A percentile compares a stretch with the other conserved stretches of the same genome.
Evolutionary conservation across 441 rosid genomes (phyloP).

Genomic region (Aleurites moluccanus): DNA sequence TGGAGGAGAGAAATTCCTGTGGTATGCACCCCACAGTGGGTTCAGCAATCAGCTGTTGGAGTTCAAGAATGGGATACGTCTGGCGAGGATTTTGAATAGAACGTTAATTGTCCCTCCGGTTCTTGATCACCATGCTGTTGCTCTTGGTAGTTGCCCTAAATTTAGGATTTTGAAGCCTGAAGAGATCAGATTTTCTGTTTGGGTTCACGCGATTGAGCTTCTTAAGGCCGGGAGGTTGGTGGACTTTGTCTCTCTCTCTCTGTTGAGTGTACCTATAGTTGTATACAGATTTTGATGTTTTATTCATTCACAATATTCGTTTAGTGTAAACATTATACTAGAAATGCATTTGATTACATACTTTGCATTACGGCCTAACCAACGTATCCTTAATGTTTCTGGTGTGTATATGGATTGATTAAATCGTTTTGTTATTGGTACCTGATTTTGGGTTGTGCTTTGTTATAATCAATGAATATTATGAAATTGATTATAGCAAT

Average conservation of each 20-base stretch:
- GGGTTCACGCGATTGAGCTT: slow-evolving; percentile 69
- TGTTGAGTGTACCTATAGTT: no score
- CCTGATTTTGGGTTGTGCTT: not conserved
- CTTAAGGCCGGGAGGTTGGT: slow-evolving; percentile 57
- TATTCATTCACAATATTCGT: not conserved
- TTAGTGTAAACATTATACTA: no score
- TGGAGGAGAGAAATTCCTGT: slow-evolving; percentile 47
- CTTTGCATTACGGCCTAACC: no score
- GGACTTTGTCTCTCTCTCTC: not conserved
- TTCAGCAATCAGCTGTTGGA: slow-evolving; percentile 93
- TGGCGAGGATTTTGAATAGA: slow-evolving; percentile 75
- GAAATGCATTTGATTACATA: no score
- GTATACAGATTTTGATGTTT: not conserved
- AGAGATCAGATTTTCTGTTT: slow-evolving; percentile 60
- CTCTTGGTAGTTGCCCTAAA: slow-evolving; percentile 96
- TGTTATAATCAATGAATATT: not conserved
- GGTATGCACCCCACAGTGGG: slow-evolving; percentile 92
- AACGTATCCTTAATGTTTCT: no score
- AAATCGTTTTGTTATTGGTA: not conserved
- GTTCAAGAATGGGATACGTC: slow-evolving; percentile 67
- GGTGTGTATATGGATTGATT: not conserved
- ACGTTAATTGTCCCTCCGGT: slow-evolving; percentile 84
- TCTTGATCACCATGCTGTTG: slow-evolving; percentile 93
- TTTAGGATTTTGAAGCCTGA: slow-evolving; percentile 71
- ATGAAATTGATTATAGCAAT: not conserved